phyloP scores from a whole-genome alignment of 1,284 basidiomycete genomes.

The Phenoliferia sp. region DNA sequence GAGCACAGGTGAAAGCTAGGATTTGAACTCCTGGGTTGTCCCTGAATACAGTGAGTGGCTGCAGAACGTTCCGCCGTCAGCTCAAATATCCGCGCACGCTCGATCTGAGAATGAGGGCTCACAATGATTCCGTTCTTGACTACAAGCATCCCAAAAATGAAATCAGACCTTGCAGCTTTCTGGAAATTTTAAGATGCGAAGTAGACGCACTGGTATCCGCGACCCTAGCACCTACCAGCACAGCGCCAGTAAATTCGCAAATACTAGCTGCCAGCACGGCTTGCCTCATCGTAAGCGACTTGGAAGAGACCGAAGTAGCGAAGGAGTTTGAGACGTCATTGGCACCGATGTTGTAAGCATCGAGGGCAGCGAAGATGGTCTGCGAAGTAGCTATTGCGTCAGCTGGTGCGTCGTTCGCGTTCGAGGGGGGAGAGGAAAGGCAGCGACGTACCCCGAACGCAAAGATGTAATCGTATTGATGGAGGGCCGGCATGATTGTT shows the following conservation, averaged over 20 bases:
- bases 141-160: too few relatives aligned
- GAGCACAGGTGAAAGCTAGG: conserved; percentile 47
- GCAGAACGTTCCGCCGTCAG: not conserved
- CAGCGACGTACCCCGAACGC: conserved; percentile 37
- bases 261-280: conserved; percentile 45
- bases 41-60: conserved; percentile 40
- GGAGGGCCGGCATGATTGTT: conserved; percentile 19
- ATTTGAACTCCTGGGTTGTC: conserved; percentile 47
- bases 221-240: not conserved
- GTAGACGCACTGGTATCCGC: conserved; percentile 1
- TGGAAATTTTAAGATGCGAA: too few relatives aligned
- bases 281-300: conserved; percentile 44
- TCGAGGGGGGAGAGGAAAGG: not conserved
- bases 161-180: too few relatives aligned
- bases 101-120: conserved; percentile 6
- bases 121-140: conserved; percentile 50
- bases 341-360: conserved; percentile 49
- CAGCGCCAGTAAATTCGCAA: conserved; percentile 37
- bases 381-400: not conserved
- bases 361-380: conserved; percentile 44
- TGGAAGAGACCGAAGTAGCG: not conserved
- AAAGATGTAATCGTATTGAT: conserved; percentile 48
- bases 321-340: conserved; percentile 39
- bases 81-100: not conserved
- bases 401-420: not conserved